Percentiles rank a stretch among this genome's conserved stretches.
These are phyloP conservation scores for Vitis rotundifolia DNA, from an alignment of 164 flowering plant species.

Conservation along the genomic window DNA sequence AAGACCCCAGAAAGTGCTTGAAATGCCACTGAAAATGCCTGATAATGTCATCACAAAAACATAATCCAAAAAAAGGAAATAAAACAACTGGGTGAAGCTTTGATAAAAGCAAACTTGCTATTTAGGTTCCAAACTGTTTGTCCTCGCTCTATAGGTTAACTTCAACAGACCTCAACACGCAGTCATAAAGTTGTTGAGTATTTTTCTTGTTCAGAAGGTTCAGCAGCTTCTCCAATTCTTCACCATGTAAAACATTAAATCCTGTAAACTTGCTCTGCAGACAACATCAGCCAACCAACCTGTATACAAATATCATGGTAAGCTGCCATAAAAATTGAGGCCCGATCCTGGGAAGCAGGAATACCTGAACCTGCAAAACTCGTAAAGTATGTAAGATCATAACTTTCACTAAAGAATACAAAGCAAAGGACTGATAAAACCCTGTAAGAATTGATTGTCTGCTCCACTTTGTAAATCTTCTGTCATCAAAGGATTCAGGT, in stretches of 20 bases:
- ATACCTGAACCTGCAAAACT: conserved; percentile 35
- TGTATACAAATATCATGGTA: conserved; percentile 28
- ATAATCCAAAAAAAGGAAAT: too few relatives aligned
- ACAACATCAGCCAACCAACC: conserved; percentile 18
- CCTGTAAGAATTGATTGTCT: neutral
- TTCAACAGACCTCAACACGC: neutral
- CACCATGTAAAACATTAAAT: neutral
- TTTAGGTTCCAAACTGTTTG: too few relatives aligned
- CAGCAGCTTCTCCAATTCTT: conserved; percentile 1
- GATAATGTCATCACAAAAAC: too few relatives aligned
- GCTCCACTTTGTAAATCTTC: neutral
- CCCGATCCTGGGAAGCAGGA: conserved; percentile 28
- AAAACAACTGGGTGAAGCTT: too few relatives aligned
- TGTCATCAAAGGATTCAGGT: neutral
- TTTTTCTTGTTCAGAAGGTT: neutral
- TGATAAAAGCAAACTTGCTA: too few relatives aligned
- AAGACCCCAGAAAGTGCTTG: too few relatives aligned
- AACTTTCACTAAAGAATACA: neutral
- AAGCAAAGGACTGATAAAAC: neutral
- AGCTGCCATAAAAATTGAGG: conserved; percentile 12
- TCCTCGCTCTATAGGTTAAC: too few relatives aligned
- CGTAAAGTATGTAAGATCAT: conserved; percentile 13
- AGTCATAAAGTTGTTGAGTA: too few relatives aligned
- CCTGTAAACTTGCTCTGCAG: conserved; percentile 16
- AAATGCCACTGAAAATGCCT: too few relatives aligned